A percentile compares a stretch with the other conserved stretches of the same genome.
Evolutionary conservation across 495 filamentous ascomycete species (phyloP).

Genomic region (Penicillium bialowiezense): DNA sequence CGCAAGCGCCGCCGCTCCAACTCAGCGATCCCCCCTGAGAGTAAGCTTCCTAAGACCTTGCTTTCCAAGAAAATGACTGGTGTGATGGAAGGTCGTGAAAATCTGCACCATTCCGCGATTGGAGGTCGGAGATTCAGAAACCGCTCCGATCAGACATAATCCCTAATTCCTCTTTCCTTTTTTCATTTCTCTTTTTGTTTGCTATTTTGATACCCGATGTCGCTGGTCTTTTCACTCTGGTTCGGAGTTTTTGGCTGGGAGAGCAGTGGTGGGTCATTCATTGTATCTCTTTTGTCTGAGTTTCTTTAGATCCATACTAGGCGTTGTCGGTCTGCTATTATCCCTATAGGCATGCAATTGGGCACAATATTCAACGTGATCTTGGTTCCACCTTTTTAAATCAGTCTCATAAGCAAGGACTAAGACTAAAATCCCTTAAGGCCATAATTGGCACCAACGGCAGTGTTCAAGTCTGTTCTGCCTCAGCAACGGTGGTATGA

Average conservation of each 20-base stretch:
- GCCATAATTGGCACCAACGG: background rate
- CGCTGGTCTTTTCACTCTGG: conserved; percentile 16
- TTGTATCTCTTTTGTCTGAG: conserved; percentile 7
- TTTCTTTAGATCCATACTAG: background rate
- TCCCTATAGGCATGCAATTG: background rate
- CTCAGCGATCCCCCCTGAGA: conserved; percentile 11
- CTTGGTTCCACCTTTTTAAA: background rate
- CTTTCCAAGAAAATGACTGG: conserved; percentile 41
- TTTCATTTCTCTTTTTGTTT: conserved; percentile 6
- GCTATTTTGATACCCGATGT: conserved; percentile 27
- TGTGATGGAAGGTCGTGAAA: conserved; percentile 59
- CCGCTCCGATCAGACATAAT: conserved; percentile 22
- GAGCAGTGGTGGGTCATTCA: conserved; percentile 9
- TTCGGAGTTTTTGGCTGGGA: conserved; percentile 24
- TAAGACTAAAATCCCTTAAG: background rate
- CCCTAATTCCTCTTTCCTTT: conserved; percentile 5
- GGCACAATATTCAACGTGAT: background rate
- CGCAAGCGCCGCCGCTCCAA: conserved; percentile 53
- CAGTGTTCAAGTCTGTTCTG: background rate
- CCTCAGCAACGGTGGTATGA: background rate
- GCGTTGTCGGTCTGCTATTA: conserved; percentile 2
- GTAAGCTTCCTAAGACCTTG: conserved; percentile 13
- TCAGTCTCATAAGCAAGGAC: no score
- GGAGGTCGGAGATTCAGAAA: conserved; percentile 26
- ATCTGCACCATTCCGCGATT: conserved; percentile 46